Evolutionary conservation across 2,329 filamentous ascomycete species (phyloP), one percentile per base, ranked within the genome.

Genomic region (Anthostomella pinea): DNA sequence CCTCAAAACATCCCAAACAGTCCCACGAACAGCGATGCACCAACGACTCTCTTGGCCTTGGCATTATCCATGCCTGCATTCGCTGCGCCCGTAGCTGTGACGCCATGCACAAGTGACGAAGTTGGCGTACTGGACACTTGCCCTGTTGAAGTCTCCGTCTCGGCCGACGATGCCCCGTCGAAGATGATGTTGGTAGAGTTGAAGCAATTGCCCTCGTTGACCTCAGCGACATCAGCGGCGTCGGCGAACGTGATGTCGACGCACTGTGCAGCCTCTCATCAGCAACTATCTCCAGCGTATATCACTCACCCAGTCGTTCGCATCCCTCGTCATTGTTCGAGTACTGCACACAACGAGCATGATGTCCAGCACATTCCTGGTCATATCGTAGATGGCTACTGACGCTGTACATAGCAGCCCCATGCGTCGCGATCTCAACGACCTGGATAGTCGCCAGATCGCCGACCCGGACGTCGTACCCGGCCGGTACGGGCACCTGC

Each of bases 391-490:
- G 3, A 30, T 30, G 10, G 33, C n/a, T 27, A 65, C 75, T 51
- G 62, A 83, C 78, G 52, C 78, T 83, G 56, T 79, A 87, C 27
- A 87, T 56, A 6, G 79, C 70, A 5, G 82, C 83, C 1, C 83
- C 83, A 48, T 87, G 82, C 45, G 81, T 68, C 8, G 81, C 81
- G 1, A 70, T 63, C 64, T 87, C 79, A 19, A 87, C 74, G 5
- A 87, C 63, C 56, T 87, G 84, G 26, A 87, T 84, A 0, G 83
- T 87, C 10, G 83, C 83, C 55, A 83, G 77, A 57, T 85, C 78
- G 2, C 84, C 83, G 1, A 74, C 65, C 3, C 77, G 73, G 2
- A 79, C 75, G 2, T 58, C 71, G n/a, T 75, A 63, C 37, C 77
- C 77, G 2, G 67, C 67, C 0, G 83, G 83, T 28, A 87, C 64